Percentiles rank a stretch among this genome's conserved stretches.
These are phyloP conservation scores for Moricandia moricandioides DNA, from an alignment of 345 rosid genomes.

Conservation along the genomic window DNA sequence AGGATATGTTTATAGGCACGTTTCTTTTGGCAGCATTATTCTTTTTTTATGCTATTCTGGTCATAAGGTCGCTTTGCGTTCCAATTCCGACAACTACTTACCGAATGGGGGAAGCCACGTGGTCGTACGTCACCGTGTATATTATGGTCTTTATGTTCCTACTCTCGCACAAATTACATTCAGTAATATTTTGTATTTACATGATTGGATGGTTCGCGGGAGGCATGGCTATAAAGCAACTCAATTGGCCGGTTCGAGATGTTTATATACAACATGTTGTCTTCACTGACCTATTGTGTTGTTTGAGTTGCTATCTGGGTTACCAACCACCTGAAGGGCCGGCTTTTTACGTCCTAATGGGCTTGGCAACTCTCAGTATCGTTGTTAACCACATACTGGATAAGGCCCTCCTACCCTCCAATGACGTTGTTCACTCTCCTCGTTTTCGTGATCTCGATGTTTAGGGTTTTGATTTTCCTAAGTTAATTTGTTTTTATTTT, in stretches of 20 bases:
- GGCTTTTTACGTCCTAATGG: background rate
- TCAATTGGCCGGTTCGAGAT: background rate
- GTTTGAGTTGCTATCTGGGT: background rate
- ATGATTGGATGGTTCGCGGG: background rate
- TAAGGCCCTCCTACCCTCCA: background rate
- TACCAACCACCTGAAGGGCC: background rate
- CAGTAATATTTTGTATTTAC: background rate
- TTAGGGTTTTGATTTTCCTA: background rate
- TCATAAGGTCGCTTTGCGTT: conserved; percentile 2
- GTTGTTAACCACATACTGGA: background rate
- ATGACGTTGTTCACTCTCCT: background rate
- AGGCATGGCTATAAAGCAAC: background rate
- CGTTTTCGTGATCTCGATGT: background rate
- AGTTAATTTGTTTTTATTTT: background rate
- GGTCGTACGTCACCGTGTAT: background rate
- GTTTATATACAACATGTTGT: background rate
- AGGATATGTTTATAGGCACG: background rate
- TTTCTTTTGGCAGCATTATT: background rate
- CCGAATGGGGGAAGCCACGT: background rate
- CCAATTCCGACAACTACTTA: conserved; percentile 2
- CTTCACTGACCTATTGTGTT: background rate
- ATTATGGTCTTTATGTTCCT: background rate
- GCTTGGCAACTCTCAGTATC: background rate
- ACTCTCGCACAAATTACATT: background rate
- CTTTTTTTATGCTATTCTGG: background rate